These are phyloP conservation scores for Carallia brachiata DNA, from an alignment of 345 rosid species.

Conservation along the genomic window DNA sequence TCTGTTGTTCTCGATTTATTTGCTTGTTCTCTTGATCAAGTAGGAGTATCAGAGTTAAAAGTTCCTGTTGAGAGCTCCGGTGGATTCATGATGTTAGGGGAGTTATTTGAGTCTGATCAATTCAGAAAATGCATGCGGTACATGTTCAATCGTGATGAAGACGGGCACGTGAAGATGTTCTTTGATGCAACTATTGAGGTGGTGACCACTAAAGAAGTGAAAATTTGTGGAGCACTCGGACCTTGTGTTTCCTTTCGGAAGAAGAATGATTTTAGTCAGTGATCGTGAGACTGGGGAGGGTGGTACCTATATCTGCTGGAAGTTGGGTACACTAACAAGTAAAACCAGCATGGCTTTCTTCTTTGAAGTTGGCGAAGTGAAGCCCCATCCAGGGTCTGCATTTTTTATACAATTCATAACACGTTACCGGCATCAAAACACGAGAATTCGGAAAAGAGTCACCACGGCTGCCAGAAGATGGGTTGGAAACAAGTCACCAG, in stretches of 20 bases:
- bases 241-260: slow-evolving; percentile 77
- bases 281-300: slow-evolving; percentile 73
- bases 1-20: slow-evolving; percentile 78
- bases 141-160: slow-evolving; percentile 60
- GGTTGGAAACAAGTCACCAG: slow-evolving; percentile 74
- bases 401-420: slow-evolving; percentile 87
- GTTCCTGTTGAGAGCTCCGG: slow-evolving; percentile 75
- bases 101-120: slow-evolving; percentile 71
- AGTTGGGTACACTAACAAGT: slow-evolving; percentile 62
- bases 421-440: slow-evolving; percentile 65
- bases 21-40: slow-evolving; percentile 95
- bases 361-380: slow-evolving; percentile 64
- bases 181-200: slow-evolving; percentile 88
- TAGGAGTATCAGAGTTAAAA: slow-evolving; percentile 86
- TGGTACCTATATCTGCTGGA: slow-evolving; percentile 83
- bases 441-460: slow-evolving; percentile 67
- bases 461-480: slow-evolving; percentile 96
- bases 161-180: slow-evolving; percentile 71
- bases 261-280: slow-evolving; percentile 65
- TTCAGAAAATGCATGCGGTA: slow-evolving; percentile 78
- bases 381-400: slow-evolving; percentile 76
- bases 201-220: slow-evolving; percentile 76
- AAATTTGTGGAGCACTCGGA: slow-evolving; percentile 86
- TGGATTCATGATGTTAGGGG: slow-evolving; percentile 87
- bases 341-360: slow-evolving; percentile 88